Evolutionary conservation across 108 stramenopile species (phyloP), one percentile per base, ranked within the genome.

Genomic region (Fragilaria radians): DNA sequence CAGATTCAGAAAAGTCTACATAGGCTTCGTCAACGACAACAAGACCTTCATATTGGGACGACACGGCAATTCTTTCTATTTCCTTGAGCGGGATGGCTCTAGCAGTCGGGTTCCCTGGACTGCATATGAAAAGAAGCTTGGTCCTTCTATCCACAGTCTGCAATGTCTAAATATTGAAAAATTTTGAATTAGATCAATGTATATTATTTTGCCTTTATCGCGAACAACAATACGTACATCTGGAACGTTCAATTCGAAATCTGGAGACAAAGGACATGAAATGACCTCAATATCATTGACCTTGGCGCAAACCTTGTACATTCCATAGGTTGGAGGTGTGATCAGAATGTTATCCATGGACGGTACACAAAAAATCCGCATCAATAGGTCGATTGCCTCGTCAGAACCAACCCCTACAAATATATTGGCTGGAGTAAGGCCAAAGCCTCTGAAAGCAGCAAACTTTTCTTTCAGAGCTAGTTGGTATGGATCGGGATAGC

Each of bases 301-400:
- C 61, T 94, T 92, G 48, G 96, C 95, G 61, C 92, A 96, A 28
- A 97, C 96, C 69, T 89, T 93, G 77, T 97, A 97, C 96, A 97
- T 97, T 49, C 95, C 95, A 67, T 97, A 97, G 4, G 95, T 97
- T 3, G 96, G 95, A 19, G 96, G 96, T 23, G 96, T 94, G 31
- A 76, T 82, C 60, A 97, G 52, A 24, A 96, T 87, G 45, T 82
- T 73, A 59, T 90, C 88, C 46, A 75, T 55, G 11, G 83, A 91
- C 5, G 95, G 95, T 32, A 51, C 32, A 72, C 95, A 96, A 73
- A 97, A 97, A 59, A 97, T 88, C 19, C 96, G 85, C 73, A 96
- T 87, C 27, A 97, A 69, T 34, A 97, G 63, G 67, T 97, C 96
- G 76, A 97, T 97, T 0, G 96, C 96, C 73, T 97, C 96, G 66